Evolutionary conservation across 257 asterid species (phyloP).

Genomic region (Marsdenia floribunda): DNA sequence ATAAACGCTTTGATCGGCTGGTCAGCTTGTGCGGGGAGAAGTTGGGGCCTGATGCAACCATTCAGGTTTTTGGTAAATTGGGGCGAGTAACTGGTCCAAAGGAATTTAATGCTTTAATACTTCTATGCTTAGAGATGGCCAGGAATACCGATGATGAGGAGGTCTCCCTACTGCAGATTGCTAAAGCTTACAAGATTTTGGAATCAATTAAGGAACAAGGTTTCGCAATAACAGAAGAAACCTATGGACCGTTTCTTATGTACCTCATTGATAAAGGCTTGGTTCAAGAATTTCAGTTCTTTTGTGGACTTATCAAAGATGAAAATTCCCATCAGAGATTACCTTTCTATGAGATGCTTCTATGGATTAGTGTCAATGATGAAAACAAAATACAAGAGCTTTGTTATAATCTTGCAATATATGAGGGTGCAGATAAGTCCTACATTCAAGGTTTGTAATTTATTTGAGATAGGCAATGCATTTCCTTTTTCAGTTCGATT

Average conservation of each 20-base stretch:
- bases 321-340: constrained; percentile 46
- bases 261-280: constrained; percentile 57
- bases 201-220: constrained; percentile 55
- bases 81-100: constrained; percentile 54
- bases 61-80: constrained; percentile 50
- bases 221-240: constrained; percentile 53
- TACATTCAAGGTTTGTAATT: constrained; percentile 48
- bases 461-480: not conserved
- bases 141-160: constrained; percentile 61
- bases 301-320: constrained; percentile 47
- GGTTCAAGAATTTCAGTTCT: constrained; percentile 73
- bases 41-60: constrained; percentile 52
- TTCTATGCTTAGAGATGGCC: constrained; percentile 51
- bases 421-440: constrained; percentile 45
- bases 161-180: constrained; percentile 44
- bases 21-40: constrained; percentile 43
- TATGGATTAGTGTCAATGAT: constrained; percentile 45
- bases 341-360: constrained; percentile 83
- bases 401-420: constrained; percentile 34
- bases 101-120: constrained; percentile 51
- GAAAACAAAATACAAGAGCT: constrained; percentile 67
- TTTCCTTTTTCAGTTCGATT: constrained; percentile 3
- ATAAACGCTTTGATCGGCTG: constrained; percentile 31
- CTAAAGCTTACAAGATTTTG: constrained; percentile 49
- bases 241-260: constrained; percentile 59